These are phyloP conservation scores for Mycena filopes DNA, from an alignment of 768 basidiomycete species.

Conservation along the genomic window DNA sequence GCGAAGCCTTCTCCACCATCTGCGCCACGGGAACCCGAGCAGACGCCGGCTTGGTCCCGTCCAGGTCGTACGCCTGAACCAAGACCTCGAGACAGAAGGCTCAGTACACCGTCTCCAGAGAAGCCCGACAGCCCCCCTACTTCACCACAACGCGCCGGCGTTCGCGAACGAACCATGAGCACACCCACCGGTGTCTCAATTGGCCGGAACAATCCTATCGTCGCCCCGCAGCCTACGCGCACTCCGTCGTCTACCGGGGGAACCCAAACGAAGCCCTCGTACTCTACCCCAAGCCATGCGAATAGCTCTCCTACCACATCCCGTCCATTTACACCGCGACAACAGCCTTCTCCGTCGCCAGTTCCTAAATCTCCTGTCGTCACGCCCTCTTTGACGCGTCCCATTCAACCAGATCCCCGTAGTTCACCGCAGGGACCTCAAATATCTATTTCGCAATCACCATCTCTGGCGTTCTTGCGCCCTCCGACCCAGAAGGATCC, in stretches of 20 bases:
- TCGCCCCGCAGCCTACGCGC: conserved; percentile 16
- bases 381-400: conserved; percentile 60
- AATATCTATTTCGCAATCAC: conserved; percentile 53
- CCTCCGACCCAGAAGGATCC: conserved; percentile 70
- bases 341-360: conserved; percentile 19
- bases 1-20: conserved; percentile 33
- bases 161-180: conserved; percentile 63
- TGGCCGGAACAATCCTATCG: neutral
- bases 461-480: conserved; percentile 71
- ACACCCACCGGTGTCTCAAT: conserved; percentile 44
- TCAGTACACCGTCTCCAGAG: conserved; percentile 51
- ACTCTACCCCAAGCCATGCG: conserved; percentile 3
- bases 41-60: conserved; percentile 10
- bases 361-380: conserved; percentile 35
- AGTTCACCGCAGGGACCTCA: conserved; percentile 54
- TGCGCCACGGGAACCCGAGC: conserved; percentile 9
- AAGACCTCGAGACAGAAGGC: conserved; percentile 35
- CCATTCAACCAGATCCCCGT: conserved; percentile 62
- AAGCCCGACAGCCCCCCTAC: conserved; percentile 50
- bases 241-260: neutral
- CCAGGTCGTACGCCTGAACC: conserved; percentile 31
- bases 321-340: conserved; percentile 5
- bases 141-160: conserved; percentile 52
- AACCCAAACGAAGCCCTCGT: conserved; percentile 6
- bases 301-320: conserved; percentile 17